Conservation (phyloP, 257 asterid species). For the Plantago elongata region DNA sequence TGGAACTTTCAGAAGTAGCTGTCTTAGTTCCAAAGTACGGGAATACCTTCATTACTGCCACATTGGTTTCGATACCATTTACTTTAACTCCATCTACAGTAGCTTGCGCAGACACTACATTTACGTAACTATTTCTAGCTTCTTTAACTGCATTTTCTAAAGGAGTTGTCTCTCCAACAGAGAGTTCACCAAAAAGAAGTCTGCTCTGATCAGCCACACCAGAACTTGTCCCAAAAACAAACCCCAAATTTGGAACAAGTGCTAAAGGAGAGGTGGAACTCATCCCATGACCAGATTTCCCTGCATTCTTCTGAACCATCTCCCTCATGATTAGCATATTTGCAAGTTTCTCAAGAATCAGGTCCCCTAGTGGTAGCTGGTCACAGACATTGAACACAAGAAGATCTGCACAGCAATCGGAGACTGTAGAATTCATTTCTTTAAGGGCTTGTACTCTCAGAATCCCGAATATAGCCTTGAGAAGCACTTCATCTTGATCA, state of each 20-base stretch:
- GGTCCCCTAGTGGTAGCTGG: constrained; percentile 87
- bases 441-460: constrained; percentile 80
- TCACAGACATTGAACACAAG: constrained; percentile 94
- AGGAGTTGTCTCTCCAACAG: constrained; percentile 73
- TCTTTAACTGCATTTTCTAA: constrained; percentile 81
- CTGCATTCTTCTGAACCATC: constrained; percentile 36
- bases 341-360: constrained; percentile 77
- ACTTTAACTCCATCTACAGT: constrained; percentile 90
- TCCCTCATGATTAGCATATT: constrained; percentile 47
- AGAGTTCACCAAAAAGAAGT: constrained; percentile 69
- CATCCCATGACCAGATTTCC: constrained; percentile 39
- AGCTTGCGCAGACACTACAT: constrained; percentile 74
- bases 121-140: constrained; percentile 73
- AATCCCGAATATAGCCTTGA: constrained; percentile 81
- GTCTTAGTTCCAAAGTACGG: constrained; percentile 11
- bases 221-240: constrained; percentile 52
- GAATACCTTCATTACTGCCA: constrained; percentile 91
- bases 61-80: constrained; percentile 79
- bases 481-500: constrained; percentile 70
- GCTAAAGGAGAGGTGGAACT: constrained; percentile 60
- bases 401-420: constrained; percentile 51
- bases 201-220: constrained; percentile 39
- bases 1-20: constrained; percentile 6
- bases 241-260: constrained; percentile 71
- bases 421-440: constrained; percentile 47